Conservation (phyloP, 2,329 filamentous ascomycete species). For the Ophiocordyceps camponoti-saundersi region DNA sequence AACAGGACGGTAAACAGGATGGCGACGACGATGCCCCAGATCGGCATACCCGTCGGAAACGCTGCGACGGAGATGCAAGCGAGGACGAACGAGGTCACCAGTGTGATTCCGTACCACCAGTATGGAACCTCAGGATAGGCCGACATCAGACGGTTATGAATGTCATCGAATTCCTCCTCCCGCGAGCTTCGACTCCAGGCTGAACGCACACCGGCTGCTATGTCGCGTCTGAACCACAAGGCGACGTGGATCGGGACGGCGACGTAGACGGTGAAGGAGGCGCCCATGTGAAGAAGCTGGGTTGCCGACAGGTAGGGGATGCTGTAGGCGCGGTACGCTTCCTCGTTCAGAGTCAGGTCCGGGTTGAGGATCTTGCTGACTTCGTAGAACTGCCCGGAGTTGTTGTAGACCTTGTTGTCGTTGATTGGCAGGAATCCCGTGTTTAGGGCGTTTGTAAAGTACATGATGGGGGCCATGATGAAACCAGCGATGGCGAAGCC, state of each 20-base stretch:
- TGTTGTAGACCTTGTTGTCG: slow-evolving; percentile 37
- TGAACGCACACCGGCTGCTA: slow-evolving; percentile 10
- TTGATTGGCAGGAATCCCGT: slow-evolving; percentile 38
- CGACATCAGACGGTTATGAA: slow-evolving; percentile 16
- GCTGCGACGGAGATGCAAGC: slow-evolving; percentile 17
- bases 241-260: slow-evolving; percentile 12
- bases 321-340: slow-evolving; percentile 31
- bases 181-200: slow-evolving; percentile 9
- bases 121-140: slow-evolving; percentile 27
- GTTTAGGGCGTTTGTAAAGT: slow-evolving; percentile 28
- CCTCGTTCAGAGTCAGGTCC: slow-evolving; percentile 29
- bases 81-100: slow-evolving; percentile 27
- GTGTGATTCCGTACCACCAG: slow-evolving; percentile 34
- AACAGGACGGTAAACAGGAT: slow-evolving; percentile 32
- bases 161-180: slow-evolving; percentile 20
- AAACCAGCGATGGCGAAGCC: slow-evolving; percentile 32
- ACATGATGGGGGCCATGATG: slow-evolving; percentile 28
- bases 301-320: slow-evolving; percentile 32
- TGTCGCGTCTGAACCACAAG: slow-evolving; percentile 14
- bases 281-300: slow-evolving; percentile 20
- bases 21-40: slow-evolving; percentile 33
- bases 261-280: slow-evolving; percentile 12
- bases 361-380: slow-evolving; percentile 31
- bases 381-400: slow-evolving; percentile 33
- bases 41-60: slow-evolving; percentile 32